Evolutionary conservation across 768 basidiomycete genomes (phyloP).

Genomic region (Cyathus striatus): DNA sequence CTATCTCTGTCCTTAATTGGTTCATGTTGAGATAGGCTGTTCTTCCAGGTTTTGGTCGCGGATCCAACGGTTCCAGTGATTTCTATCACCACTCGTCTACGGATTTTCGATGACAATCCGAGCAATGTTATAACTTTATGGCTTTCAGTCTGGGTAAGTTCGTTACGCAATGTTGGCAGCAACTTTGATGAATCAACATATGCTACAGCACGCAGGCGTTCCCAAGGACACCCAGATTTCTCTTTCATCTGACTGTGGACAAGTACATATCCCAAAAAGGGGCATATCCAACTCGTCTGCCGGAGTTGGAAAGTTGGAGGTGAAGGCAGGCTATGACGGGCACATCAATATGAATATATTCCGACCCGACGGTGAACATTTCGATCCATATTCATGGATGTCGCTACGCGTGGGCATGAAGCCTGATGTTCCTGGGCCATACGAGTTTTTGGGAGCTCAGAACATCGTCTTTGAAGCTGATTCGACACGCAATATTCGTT

Average conservation of each 20-base stretch:
- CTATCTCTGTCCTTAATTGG: too few relatives aligned
- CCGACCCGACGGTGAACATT: background rate
- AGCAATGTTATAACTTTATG: background rate
- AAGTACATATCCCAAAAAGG: background rate
- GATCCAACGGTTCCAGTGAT: background rate
- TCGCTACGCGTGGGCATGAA: background rate
- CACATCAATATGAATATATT: background rate
- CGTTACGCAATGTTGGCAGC: background rate
- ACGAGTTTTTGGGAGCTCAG: background rate
- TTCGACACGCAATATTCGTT: background rate
- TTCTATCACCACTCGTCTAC: background rate
- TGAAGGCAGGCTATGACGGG: background rate
- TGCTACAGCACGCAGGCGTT: background rate
- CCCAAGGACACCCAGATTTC: background rate
- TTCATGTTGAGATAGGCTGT: too few relatives aligned
- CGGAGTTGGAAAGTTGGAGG: background rate
- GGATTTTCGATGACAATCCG: background rate
- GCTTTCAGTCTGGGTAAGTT: background rate
- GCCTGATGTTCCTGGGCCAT: background rate
- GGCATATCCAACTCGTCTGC: background rate
- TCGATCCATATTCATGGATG: background rate
- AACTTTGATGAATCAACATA: too few relatives aligned
- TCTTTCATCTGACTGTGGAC: background rate
- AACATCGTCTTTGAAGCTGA: background rate
- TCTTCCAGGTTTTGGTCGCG: background rate